Evolutionary conservation across 345 rosid genomes (phyloP).

Genomic region (Lepidium aucheri): DNA sequence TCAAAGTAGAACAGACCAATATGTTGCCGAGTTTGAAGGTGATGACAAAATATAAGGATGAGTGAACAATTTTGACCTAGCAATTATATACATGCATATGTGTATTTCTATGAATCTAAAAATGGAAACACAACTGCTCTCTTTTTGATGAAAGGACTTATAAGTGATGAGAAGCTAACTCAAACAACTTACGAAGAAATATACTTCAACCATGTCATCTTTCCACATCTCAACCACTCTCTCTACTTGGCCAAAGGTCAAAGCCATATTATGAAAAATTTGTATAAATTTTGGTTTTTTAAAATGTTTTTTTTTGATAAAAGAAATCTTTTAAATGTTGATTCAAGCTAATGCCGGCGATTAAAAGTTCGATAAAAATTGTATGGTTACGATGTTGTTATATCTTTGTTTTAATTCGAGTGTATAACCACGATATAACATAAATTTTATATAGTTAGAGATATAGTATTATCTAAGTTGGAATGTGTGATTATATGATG

Average conservation of each 20-base stretch:
- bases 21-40: slow-evolving; percentile 11
- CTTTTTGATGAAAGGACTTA: background rate
- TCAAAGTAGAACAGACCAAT: slow-evolving; percentile 12
- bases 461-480: too few species aligned
- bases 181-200: background rate
- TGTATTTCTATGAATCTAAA: background rate
- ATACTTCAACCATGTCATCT: background rate
- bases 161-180: slow-evolving; percentile 2
- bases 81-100: background rate
- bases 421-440: too few species aligned
- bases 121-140: slow-evolving; percentile 12
- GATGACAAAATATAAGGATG: slow-evolving; percentile 21
- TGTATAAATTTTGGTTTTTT: too few species aligned
- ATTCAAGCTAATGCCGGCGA: too few species aligned
- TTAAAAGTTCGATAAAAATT: too few species aligned
- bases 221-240: slow-evolving; percentile 2
- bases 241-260: background rate
- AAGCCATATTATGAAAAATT: background rate
- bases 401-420: too few species aligned
- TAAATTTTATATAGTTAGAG: too few species aligned
- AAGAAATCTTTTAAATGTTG: too few species aligned
- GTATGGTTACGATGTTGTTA: too few species aligned
- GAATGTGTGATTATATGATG: too few species aligned
- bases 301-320: too few species aligned
- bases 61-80: background rate